phyloP scores from a whole-genome alignment of 345 rosid genomes.

The Mangifera indica region DNA sequence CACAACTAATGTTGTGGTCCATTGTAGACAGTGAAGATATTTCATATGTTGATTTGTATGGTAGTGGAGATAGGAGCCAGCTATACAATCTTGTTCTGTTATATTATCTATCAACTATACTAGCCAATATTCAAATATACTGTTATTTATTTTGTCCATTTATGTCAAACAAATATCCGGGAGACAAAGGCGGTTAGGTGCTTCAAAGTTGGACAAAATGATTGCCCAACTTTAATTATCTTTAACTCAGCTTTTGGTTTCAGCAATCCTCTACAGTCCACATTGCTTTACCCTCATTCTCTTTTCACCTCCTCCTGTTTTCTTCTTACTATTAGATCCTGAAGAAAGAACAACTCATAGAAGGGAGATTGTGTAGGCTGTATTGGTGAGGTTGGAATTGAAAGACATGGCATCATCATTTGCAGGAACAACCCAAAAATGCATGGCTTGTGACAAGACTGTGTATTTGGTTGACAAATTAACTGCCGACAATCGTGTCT shows the following conservation, averaged over 20 bases:
- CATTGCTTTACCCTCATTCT: conserved; percentile 18
- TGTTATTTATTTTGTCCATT: not conserved
- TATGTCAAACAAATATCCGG: not conserved
- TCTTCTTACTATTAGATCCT: conserved; percentile 3
- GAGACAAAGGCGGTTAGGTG: conserved; percentile 30
- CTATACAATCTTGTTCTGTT: not conserved
- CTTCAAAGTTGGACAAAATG: conserved; percentile 32
- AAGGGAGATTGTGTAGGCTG: not conserved
- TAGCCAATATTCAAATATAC: not conserved
- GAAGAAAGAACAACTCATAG: not conserved
- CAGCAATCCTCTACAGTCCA: conserved; percentile 26
- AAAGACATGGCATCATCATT: conserved; percentile 87
- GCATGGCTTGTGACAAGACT: conserved; percentile 98
- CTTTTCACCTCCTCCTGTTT: conserved; percentile 21
- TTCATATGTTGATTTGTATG: not conserved
- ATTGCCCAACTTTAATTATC: conserved; percentile 43
- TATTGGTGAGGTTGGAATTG: conserved; percentile 4
- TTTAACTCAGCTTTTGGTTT: conserved; percentile 33
- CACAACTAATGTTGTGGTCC: not conserved
- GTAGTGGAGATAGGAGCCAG: not conserved
- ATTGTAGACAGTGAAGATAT: conserved; percentile 4
- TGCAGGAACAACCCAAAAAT: conserved; percentile 99
- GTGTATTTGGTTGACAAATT: conserved; percentile 93
- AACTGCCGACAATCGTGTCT: conserved; percentile 90
- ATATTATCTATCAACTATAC: too few species aligned